Percentiles rank a stretch among this genome's conserved stretches.
Conservation (phyloP, 1,139 yeast genomes). For the Pichia sp. region DNA sequence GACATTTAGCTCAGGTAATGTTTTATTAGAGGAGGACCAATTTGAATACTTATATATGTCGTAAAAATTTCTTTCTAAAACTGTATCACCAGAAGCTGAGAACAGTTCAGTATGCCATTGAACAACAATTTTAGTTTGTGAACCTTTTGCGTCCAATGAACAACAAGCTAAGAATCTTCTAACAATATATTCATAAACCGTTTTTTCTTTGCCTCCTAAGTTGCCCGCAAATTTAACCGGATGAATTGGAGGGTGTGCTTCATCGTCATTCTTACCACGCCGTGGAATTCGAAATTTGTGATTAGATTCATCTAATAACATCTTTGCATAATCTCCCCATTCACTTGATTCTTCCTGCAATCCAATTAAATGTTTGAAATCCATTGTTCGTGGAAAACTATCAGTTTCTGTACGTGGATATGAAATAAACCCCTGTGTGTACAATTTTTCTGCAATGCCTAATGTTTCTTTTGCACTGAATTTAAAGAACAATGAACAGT, state of each 20-base stretch:
- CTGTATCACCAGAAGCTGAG: constrained; percentile 63
- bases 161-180: constrained; percentile 89
- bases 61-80: constrained; percentile 65
- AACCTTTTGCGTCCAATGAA: constrained; percentile 83
- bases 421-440: constrained; percentile 79
- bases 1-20: constrained; percentile 56
- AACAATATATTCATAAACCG: constrained; percentile 81
- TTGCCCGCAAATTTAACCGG: constrained; percentile 59
- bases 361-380: constrained; percentile 50
- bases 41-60: constrained; percentile 73
- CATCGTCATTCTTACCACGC: constrained; percentile 77
- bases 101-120: constrained; percentile 78
- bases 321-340: constrained; percentile 45
- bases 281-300: constrained; percentile 54
- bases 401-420: constrained; percentile 99
- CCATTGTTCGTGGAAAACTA: constrained; percentile 69
- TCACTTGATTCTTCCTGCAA: constrained; percentile 47
- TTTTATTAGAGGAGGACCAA: constrained; percentile 60
- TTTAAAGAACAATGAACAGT: constrained; percentile 67
- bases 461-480: constrained; percentile 78
- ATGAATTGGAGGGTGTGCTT: constrained; percentile 98
- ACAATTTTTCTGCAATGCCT: constrained; percentile 79
- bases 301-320: constrained; percentile 30
- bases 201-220: constrained; percentile 54
- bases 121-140: constrained; percentile 52